Percentiles rank a stretch among this genome's conserved stretches.
Evolutionary conservation across 148 eudicot genomes (phyloP).

Genomic region (Rhododendron henanense): DNA sequence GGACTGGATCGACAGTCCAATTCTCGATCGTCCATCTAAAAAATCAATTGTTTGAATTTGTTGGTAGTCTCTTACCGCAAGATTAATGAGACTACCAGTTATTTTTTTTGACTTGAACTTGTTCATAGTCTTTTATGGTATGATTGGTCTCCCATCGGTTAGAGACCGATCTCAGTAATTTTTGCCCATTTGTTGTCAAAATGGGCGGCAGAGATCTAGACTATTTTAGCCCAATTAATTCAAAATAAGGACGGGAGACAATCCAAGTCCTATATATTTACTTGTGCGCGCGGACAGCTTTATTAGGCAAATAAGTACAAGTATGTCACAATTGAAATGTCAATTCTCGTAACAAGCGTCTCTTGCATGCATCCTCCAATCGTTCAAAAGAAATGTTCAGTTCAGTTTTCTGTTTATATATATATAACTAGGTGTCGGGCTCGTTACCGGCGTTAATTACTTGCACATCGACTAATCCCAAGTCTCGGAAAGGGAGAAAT

Average conservation of each 20-base stretch:
- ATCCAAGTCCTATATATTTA: too few relatives aligned
- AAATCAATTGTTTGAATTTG: not conserved
- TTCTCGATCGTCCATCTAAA: not conserved
- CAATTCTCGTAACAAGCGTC: not conserved
- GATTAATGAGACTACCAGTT: too few relatives aligned
- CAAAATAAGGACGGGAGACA: too few relatives aligned
- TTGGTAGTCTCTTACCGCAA: too few relatives aligned
- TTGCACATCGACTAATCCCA: not conserved
- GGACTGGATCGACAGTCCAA: not conserved
- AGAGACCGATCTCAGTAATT: too few relatives aligned
- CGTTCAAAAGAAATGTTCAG: not conserved
- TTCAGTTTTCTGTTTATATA: too few relatives aligned
- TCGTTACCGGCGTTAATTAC: not conserved
- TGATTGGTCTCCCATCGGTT: too few relatives aligned
- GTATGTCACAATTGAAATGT: not conserved
- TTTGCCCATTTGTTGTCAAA: not conserved
- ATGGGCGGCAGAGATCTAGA: too few relatives aligned
- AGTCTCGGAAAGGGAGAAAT: not conserved
- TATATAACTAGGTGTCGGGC: not conserved
- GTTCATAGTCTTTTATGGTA: too few relatives aligned
- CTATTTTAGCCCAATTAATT: too few relatives aligned
- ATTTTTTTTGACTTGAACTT: too few relatives aligned
- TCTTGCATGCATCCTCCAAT: not conserved
- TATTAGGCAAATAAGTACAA: not conserved
- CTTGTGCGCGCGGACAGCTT: not conserved